Evolutionary conservation across 306 rosid species (phyloP), one percentile per base, ranked within the genome.

Genomic region (Myrica gale): DNA sequence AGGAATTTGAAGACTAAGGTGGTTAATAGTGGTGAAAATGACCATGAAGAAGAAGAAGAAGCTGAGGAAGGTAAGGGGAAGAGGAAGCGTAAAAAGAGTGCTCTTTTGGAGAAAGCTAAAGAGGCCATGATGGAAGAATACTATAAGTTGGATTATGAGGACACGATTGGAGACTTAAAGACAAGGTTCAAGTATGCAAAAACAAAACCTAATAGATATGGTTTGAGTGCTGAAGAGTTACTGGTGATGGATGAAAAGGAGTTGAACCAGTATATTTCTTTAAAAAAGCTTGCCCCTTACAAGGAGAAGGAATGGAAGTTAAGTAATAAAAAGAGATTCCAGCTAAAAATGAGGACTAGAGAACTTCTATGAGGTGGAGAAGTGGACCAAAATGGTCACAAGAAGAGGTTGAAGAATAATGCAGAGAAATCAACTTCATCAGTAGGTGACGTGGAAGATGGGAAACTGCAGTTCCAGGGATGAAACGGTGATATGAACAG

Each of bases 161-260:
- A 87, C 82, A 83, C 96, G 42, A 84, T 95, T 74, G 97, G 92
- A 53, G 99, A 95, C 78, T 71, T 95, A 84, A 95, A 90, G 84
- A 90, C 99, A 8, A 82, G 99, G 82, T 95, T 95, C 85, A 90
- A 88, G 90, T 92, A 95, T 67, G 88, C 96, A 15, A 95, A 95
- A 82, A 90, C 85, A 72, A 88, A 79, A 73, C 84, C 93, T 20
- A 88, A 81, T 76, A 84, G 90, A 63, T 92, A 76, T 74, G 99
- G 99, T 54, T 74, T 95, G 79, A 82, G 69, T 68, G 39, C 88
- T 66, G 55, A 81, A 4, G 97, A 92, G 82, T 67, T 95, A 69
- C 68, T 90, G 51, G 3, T 72, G 76, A 21, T 90, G 86, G 97
- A 95, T 75, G 97, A 95, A 45, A 88, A 87, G 68, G 97, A 92